phyloP scores from a whole-genome alignment of 805 yeast species.

The Candida vaughaniae region DNA sequence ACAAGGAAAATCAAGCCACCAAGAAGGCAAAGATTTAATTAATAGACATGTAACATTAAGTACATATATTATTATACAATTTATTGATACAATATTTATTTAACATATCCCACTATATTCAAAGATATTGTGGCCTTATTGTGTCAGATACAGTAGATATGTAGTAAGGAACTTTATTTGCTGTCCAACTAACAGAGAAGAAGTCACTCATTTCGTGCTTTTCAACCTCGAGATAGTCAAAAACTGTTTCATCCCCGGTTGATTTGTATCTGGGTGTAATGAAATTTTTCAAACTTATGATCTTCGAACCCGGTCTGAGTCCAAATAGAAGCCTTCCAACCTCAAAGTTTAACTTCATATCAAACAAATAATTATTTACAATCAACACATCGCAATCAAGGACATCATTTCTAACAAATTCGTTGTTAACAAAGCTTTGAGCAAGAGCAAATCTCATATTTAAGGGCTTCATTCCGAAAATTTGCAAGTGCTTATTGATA shows the following conservation, averaged over 20 bases:
- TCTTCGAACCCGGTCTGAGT: conserved; percentile 69
- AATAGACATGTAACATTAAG: conserved; percentile 7
- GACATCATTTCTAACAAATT: conserved; percentile 51
- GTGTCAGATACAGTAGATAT: conserved; percentile 62
- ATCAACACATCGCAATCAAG: conserved; percentile 68
- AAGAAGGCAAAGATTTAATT: conserved; percentile 7
- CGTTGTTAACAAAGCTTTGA: conserved; percentile 71
- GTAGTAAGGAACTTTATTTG: conserved; percentile 76
- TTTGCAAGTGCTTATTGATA: conserved; percentile 53
- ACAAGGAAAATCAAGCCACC: neutral
- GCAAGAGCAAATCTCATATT: conserved; percentile 55
- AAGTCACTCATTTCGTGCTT: conserved; percentile 59
- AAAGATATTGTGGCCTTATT: conserved; percentile 34
- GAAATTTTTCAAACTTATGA: conserved; percentile 75
- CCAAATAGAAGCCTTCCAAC: conserved; percentile 66
- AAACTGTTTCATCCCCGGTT: conserved; percentile 48
- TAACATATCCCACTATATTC: neutral
- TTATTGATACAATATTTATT: neutral
- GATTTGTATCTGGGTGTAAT: conserved; percentile 75
- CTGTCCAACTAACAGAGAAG: conserved; percentile 88
- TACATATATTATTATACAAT: conserved; percentile 4
- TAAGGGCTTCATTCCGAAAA: conserved; percentile 66
- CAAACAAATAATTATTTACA: conserved; percentile 82
- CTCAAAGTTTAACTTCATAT: conserved; percentile 64
- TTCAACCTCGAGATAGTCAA: conserved; percentile 65